Evolutionary conservation across 1,284 basidiomycete species (phyloP), one percentile per base, ranked within the genome.

Genomic region (Apiotrichum siamense): DNA sequence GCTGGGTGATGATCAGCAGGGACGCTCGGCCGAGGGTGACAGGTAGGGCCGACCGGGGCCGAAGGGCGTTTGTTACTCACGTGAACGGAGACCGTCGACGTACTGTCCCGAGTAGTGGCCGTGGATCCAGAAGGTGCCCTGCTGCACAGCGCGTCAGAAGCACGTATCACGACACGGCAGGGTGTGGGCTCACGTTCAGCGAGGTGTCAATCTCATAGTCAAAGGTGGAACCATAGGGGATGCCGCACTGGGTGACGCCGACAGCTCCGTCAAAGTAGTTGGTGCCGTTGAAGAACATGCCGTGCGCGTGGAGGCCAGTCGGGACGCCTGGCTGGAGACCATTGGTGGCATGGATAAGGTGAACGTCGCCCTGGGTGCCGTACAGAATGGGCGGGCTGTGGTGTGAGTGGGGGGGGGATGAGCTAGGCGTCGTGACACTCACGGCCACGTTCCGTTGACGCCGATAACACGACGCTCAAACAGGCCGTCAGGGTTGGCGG

Each of bases 361-460:
- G 55, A 0, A 79, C 80, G 70, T 96, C 89, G 21, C 79, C 81
- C 15, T 81, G 79, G 57, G 78, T 79, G n/a, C 89, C 80, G 44
- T 83, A 79, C 54, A 92, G 75, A 0, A 88, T 82, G 5, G 90
- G 90, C 2, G 87, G 88, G 27, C 87, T 88, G 64, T 7, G 56
- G 12, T 25, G 35, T 54, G 44, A 54, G 50, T 27, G 23, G 27
- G 13, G n/a, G n/a, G n/a, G n/a, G n/a, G n/a, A n/a, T n/a, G n/a
- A n/a, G n/a, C 26, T 25, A 10, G 32, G 32, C 24, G 21, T 15
- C n/a, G n/a, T 36, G 32, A 49, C 9, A 78, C 87, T 73, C 72
- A 90, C 85, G 91, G 91, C 91, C 91, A 96, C 5, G 87, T 84
- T 18, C 83, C 82, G 67, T 96, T 96, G 48, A 94, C 81, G 50